Percentiles rank a stretch among this genome's conserved stretches.
Conservation (phyloP, 768 basidiomycete species). For the Macrocybe gigantea region DNA sequence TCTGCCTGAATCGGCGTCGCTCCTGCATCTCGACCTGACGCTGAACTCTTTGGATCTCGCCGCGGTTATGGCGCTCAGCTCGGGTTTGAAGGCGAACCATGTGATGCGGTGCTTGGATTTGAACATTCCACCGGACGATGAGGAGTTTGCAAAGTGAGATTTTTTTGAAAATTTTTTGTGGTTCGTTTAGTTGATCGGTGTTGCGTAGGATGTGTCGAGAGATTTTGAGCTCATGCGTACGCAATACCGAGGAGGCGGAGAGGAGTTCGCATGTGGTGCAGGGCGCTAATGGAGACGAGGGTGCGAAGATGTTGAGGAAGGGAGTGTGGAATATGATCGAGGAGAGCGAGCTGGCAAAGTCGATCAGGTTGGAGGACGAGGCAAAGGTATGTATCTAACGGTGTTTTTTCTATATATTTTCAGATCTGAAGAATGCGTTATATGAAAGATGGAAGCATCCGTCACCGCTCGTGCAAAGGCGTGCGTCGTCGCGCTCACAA, state of each 20-base stretch:
- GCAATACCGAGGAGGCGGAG: slow-evolving; percentile 91
- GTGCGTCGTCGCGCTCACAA: slow-evolving; percentile 5
- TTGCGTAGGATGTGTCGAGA: slow-evolving; percentile 68
- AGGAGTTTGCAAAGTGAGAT: slow-evolving; percentile 65
- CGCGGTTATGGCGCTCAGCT: slow-evolving; percentile 87
- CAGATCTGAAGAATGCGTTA: slow-evolving; percentile 33
- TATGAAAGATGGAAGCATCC: slow-evolving; percentile 31
- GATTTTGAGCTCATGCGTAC: slow-evolving; percentile 83
- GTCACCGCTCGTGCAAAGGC: slow-evolving; percentile 8
- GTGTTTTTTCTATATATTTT: slow-evolving; percentile 24
- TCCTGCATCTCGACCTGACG: slow-evolving; percentile 91
- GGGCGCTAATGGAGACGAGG: background rate
- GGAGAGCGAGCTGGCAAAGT: slow-evolving; percentile 74
- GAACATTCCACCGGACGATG: slow-evolving; percentile 82
- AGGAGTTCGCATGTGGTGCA: slow-evolving; percentile 21
- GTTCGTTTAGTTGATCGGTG: slow-evolving; percentile 2
- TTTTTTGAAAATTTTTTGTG: slow-evolving; percentile 1
- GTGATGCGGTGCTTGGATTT: slow-evolving; percentile 90
- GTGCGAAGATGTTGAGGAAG: slow-evolving; percentile 30
- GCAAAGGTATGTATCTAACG: slow-evolving; percentile 41
- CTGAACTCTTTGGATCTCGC: slow-evolving; percentile 80
- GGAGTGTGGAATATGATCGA: slow-evolving; percentile 85
- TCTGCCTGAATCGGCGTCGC: slow-evolving; percentile 80
- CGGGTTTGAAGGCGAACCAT: slow-evolving; percentile 78
- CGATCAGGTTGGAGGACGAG: slow-evolving; percentile 53